phyloP scores from a whole-genome alignment of 2,329 filamentous ascomycete genomes.

The Trichoderma atrobrunneum region DNA sequence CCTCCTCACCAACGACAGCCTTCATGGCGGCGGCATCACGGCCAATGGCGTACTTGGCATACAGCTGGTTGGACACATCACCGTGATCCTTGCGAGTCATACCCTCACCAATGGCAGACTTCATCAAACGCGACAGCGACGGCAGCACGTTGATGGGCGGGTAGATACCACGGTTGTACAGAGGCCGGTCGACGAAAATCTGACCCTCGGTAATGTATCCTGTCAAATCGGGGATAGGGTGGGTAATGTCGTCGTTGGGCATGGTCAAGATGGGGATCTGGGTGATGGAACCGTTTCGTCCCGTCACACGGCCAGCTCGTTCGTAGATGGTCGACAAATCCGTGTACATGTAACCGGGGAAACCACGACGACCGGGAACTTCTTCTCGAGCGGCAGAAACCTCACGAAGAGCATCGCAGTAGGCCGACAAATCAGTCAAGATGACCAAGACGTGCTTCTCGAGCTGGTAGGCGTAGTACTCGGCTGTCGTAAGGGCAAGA shows the following conservation, averaged over 20 bases:
- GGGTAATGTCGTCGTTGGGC: slow-evolving; percentile 99
- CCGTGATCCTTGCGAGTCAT: slow-evolving; percentile 96
- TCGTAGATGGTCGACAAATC: slow-evolving; percentile 99
- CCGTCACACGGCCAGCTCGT: slow-evolving; percentile 93
- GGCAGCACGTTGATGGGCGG: slow-evolving; percentile 98
- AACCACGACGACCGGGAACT: slow-evolving; percentile 98
- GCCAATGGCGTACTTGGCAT: slow-evolving; percentile 99
- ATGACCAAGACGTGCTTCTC: slow-evolving; percentile 99
- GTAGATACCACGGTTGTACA: slow-evolving; percentile 96
- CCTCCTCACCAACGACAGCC: slow-evolving; percentile 97
- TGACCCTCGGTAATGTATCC: slow-evolving; percentile 99
- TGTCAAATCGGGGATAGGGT: slow-evolving; percentile 97
- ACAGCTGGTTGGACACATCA: slow-evolving; percentile 98
- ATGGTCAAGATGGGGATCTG: slow-evolving; percentile 99
- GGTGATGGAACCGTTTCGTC: slow-evolving; percentile 96
- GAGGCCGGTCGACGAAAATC: slow-evolving; percentile 91
- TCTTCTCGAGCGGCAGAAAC: slow-evolving; percentile 97
- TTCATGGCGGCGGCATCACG: slow-evolving; percentile 99
- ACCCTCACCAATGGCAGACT: slow-evolving; percentile 96
- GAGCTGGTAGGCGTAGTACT: slow-evolving; percentile 99
- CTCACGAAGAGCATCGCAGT: slow-evolving; percentile 98
- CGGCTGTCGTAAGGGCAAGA: slow-evolving; percentile 94
- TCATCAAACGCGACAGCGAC: slow-evolving; percentile 98
- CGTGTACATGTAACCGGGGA: slow-evolving; percentile 99
- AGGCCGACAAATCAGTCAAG: slow-evolving; percentile 94